Evolutionary conservation across 805 yeast species (phyloP), one percentile per base, ranked within the genome.

Genomic region (Scheffersomyces stipitis): DNA sequence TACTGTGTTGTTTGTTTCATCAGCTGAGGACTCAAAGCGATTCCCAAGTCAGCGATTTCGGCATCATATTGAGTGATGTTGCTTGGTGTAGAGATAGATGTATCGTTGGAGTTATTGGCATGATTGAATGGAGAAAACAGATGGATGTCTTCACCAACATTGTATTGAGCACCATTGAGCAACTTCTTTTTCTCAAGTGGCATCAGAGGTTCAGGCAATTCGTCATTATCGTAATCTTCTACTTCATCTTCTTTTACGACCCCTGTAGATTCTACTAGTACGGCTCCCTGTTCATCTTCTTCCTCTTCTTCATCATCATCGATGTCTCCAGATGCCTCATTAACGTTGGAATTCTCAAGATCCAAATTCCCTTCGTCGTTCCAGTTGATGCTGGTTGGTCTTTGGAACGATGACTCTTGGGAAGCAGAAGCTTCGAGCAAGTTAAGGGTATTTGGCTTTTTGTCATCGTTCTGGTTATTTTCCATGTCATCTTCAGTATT

Each of bases 361-460:
- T 60, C 51, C 16, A 59, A 37, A 22, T 58, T 53, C 4, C 51
- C 62, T 16, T 57, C 66, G 29, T 66, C 70, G 42, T 66, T 66
- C 75, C 75, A 69, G 46, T 64, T 67, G 18, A 69, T 61, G 42
- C 72, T 66, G 3, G 63, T 51, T 8, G 71, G 64, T 36, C 56
- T 52, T 40, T 61, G 69, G 36, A 66, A 68, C 8, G 70, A 62
- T 13, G 51, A 42, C 29, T 53, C 55, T 23, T 55, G 51, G 3
- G 58, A 49, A 14, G 42, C 51, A 18, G 24, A n/a, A 6, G 6
- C 10, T 10, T 33, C 37, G 12, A 31, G 14, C 5, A 32, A 15
- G 14, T 26, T 26, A n/a, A 36, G 37, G 20, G 14, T 34, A n/a
- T 13, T 26, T 26, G 8, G 8, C 7, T 6, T 6, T 26, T 10